Conservation (phyloP, 306 rosid species). For the Cicer arietinum region DNA sequence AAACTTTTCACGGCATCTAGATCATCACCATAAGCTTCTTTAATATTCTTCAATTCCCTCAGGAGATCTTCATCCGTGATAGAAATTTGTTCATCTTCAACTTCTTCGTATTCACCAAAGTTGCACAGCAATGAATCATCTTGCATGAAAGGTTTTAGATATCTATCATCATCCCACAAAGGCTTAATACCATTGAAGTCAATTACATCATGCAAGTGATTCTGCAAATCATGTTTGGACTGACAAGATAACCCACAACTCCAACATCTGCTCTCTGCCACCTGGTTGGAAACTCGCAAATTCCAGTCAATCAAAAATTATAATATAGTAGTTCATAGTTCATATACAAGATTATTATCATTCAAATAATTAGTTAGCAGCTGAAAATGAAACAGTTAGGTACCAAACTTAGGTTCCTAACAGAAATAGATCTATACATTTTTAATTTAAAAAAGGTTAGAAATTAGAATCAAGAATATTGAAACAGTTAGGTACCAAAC, state of each 20-base stretch:
- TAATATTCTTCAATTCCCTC: conserved; percentile 53
- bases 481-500: too few species aligned
- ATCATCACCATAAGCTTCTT: conserved; percentile 43
- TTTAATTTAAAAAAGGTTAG: too few species aligned
- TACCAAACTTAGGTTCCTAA: too few species aligned
- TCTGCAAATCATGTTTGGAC: conserved; percentile 62
- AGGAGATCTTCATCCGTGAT: conserved; percentile 55
- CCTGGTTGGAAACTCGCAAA: conserved; percentile 49
- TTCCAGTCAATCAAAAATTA: background rate
- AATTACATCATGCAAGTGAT: conserved; percentile 69
- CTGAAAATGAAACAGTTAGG: background rate
- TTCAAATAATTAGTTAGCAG: background rate
- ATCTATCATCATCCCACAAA: conserved; percentile 68
- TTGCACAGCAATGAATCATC: conserved; percentile 81
- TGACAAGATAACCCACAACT: conserved; percentile 64
- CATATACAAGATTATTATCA: conserved; percentile 6
- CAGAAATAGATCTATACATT: too few species aligned
- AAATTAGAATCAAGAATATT: too few species aligned
- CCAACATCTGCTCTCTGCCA: conserved; percentile 80
- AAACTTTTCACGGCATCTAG: conserved; percentile 43
- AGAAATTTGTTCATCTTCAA: conserved; percentile 56
- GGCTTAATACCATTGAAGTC: conserved; percentile 53
- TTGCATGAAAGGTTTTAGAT: conserved; percentile 74
- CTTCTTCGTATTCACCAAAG: conserved; percentile 79
- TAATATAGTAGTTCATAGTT: background rate